phyloP scores from a whole-genome alignment of 208 protist genomes.

The Crithidia acanthocephali region DNA sequence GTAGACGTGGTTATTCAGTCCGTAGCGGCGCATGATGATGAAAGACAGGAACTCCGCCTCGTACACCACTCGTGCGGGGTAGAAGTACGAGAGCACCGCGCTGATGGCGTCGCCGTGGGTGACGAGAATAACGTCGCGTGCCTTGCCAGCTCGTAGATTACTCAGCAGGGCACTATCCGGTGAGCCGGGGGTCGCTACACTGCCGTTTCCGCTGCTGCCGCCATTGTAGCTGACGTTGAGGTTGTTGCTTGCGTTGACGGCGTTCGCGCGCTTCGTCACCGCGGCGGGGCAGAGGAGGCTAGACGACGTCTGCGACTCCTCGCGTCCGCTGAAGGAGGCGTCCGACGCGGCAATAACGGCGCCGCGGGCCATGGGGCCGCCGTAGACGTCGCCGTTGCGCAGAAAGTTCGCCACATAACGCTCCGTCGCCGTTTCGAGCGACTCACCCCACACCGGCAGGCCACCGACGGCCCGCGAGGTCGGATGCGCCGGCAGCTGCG shows the following conservation, averaged over 20 bases:
- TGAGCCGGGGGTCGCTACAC: not conserved
- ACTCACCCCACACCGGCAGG: slow-evolving; percentile 75
- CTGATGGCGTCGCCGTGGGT: slow-evolving; percentile 84
- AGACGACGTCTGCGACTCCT: not conserved
- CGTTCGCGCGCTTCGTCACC: not conserved
- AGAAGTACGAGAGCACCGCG: slow-evolving; percentile 60
- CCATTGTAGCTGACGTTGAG: slow-evolving; percentile 6
- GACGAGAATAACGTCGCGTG: slow-evolving; percentile 60
- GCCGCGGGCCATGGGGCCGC: slow-evolving; percentile 6
- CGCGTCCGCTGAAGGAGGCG: not conserved
- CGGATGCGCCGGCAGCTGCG: slow-evolving; percentile 14
- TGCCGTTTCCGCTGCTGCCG: not conserved
- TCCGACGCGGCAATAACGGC: not conserved
- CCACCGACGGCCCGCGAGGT: slow-evolving; percentile 18
- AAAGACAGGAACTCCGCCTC: slow-evolving; percentile 79
- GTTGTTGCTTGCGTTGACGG: too few species aligned
- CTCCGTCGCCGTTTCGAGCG: slow-evolving; percentile 49
- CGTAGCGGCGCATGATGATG: slow-evolving; percentile 58
- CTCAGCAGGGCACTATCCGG: not conserved
- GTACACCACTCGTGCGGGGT: slow-evolving; percentile 76
- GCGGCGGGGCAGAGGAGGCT: not conserved
- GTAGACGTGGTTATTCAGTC: slow-evolving; percentile 35
- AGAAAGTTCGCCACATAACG: slow-evolving; percentile 45
- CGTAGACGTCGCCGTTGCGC: slow-evolving; percentile 35
- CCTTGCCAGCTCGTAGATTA: not conserved